These are phyloP conservation scores for Triticum dicoccoides DNA, from an alignment of 176 grass and related monocot genomes.

Conservation along the genomic window DNA sequence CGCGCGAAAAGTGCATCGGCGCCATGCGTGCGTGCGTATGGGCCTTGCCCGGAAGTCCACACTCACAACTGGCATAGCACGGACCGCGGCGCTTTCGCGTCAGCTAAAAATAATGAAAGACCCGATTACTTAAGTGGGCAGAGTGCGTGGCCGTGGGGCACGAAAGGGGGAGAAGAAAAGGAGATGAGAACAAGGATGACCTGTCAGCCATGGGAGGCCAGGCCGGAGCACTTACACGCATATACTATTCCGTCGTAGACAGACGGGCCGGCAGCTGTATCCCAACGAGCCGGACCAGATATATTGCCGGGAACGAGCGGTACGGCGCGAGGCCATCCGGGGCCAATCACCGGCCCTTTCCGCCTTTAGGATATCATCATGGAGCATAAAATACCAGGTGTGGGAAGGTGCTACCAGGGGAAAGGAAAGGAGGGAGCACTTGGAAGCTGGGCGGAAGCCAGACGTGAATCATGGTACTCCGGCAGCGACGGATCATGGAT, in stretches of 20 bases:
- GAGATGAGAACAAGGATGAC: constrained; percentile 31
- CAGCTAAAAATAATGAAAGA: constrained; percentile 44
- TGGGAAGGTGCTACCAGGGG: neutral
- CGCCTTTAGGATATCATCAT: constrained; percentile 5
- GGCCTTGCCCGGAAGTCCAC: neutral
- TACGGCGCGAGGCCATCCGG: neutral
- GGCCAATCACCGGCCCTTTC: neutral
- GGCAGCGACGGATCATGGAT: neutral
- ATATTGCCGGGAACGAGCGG: neutral
- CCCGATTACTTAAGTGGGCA: constrained; percentile 19
- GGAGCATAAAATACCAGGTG: neutral
- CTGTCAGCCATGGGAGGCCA: neutral
- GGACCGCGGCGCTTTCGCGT: neutral
- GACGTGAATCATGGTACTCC: neutral
- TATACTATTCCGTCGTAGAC: neutral
- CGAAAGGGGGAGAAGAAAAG: neutral
- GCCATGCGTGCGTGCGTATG: neutral
- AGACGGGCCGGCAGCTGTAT: constrained; percentile 35
- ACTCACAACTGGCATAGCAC: constrained; percentile 7
- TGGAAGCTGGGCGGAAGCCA: neutral
- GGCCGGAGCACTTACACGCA: neutral
- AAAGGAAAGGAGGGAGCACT: neutral
- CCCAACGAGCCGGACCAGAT: constrained; percentile 18
- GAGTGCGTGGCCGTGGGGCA: neutral
- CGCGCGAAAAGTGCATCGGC: neutral